These are phyloP conservation scores for Cryptococcus neoformans DNA, from an alignment of 1,284 basidiomycete genomes.

Conservation along the genomic window DNA sequence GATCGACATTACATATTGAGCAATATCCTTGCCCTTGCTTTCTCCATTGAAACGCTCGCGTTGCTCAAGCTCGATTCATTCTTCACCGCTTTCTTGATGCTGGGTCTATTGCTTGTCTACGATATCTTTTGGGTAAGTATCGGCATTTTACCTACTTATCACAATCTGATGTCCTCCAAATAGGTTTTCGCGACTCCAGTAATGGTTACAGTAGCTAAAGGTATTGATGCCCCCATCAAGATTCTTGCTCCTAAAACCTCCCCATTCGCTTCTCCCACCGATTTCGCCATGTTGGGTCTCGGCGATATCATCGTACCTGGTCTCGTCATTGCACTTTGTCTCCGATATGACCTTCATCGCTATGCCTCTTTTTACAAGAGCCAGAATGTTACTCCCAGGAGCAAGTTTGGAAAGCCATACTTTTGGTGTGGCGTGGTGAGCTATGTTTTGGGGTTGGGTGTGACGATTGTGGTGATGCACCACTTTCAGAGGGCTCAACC, in stretches of 20 bases:
- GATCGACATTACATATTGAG: slow-evolving; percentile 68
- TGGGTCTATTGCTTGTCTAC: slow-evolving; percentile 79
- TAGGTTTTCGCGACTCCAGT: slow-evolving; percentile 48
- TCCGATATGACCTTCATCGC: slow-evolving; percentile 75
- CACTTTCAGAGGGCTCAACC: slow-evolving; percentile 77
- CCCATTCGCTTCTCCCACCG: slow-evolving; percentile 52
- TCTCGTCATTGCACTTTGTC: slow-evolving; percentile 80
- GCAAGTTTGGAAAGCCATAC: slow-evolving; percentile 67
- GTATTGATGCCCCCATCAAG: slow-evolving; percentile 92
- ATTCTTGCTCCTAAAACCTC: slow-evolving; percentile 70
- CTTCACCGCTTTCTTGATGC: slow-evolving; percentile 76
- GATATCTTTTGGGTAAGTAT: slow-evolving; percentile 66
- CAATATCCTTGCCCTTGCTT: slow-evolving; percentile 78
- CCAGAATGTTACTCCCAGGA: slow-evolving; percentile 25
- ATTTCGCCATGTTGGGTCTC: slow-evolving; percentile 88
- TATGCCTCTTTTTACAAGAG: slow-evolving; percentile 24
- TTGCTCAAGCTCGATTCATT: slow-evolving; percentile 88
- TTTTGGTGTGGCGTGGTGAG: slow-evolving; percentile 69
- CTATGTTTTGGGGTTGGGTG: slow-evolving; percentile 73
- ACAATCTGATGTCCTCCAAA: neutral
- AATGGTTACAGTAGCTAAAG: slow-evolving; percentile 90
- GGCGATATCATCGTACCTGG: slow-evolving; percentile 68
- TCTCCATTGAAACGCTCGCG: slow-evolving; percentile 76
- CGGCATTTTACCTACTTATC: neutral
- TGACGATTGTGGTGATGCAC: slow-evolving; percentile 89